These are phyloP conservation scores for Rhodomyrtus tomentosa DNA, from an alignment of 345 rosid species.

Conservation along the genomic window DNA sequence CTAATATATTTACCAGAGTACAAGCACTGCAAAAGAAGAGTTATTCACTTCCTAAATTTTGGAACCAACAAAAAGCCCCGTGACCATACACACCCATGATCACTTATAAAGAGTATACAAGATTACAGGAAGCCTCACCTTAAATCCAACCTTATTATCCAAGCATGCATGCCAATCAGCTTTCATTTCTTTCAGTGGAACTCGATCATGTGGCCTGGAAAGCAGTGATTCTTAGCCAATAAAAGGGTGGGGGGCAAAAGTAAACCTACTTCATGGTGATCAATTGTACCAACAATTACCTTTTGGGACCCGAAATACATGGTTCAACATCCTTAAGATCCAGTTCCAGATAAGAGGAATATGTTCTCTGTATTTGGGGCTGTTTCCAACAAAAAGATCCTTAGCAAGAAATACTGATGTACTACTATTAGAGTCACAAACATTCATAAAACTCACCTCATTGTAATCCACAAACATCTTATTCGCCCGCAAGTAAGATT, in stretches of 20 bases:
- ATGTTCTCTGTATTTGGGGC: slow-evolving; percentile 50
- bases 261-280: background rate
- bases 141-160: slow-evolving; percentile 76
- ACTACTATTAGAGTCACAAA: background rate
- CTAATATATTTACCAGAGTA: background rate
- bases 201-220: slow-evolving; percentile 89
- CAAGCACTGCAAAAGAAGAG: background rate
- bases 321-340: slow-evolving; percentile 77
- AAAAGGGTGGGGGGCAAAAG: background rate
- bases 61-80: background rate
- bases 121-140: slow-evolving; percentile 31
- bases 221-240: background rate
- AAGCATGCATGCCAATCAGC: slow-evolving; percentile 92
- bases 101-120: background rate
- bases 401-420: background rate
- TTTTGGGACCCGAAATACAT: slow-evolving; percentile 82
- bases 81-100: background rate
- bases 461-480: slow-evolving; percentile 85
- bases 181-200: slow-evolving; percentile 80
- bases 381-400: slow-evolving; percentile 10
- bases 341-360: slow-evolving; percentile 63
- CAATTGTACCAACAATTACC: slow-evolving; percentile 15
- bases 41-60: background rate
- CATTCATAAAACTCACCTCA: slow-evolving; percentile 33
- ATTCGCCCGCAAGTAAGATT: slow-evolving; percentile 76